Base-by-base conservation (phyloP, 345 rosid species). In the Gossypium australe region DNA sequence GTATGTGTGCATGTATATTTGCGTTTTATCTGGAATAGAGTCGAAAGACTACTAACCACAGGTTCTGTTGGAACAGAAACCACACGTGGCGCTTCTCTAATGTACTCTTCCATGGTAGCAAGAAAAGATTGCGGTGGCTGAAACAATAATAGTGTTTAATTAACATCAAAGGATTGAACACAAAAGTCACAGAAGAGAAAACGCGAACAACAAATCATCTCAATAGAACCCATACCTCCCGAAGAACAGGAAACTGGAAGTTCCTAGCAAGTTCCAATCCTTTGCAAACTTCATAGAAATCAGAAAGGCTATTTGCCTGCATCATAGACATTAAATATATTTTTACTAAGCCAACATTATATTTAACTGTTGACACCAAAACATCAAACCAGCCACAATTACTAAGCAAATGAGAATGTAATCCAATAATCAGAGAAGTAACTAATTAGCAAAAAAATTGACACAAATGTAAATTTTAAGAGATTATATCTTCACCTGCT, bases 231-330 rank as follows among this genome's bases (percentile, higher is more conserved):
- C 49, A 71, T 82, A 95, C 99, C 93, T 93, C 98, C 88, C 98
- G 84, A 75, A 96, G 80, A 78, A 83, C 84, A 55, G 99, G 99
- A 85, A 93, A 96, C 72, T 96, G 98, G 76, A 96, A 93, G 80
- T 96, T 96, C 84, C 99, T 90, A n/a, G 98, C 97, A 80, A 93
- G 97, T 84, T 96, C 97, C 88, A 96, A 84, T 62, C 98, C 97
- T 89, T 88, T 90, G 84, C 99, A 96, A 65, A 89, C 80, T 79
- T 93, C 97, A 80, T 93, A 96, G 78, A 96, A 96, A 80, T 89
- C 92, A 80, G 97, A 93, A 70, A 96, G 98, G 81, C 82, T 83
- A 51, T 82, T 90, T 70, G 99, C 97, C 99, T 96, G 97, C 72
- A 78, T 63, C 65, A 79, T 51, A 64, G 80, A 25, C 45, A 29